phyloP scores from a whole-genome alignment of 2,329 filamentous ascomycete species.

The Pestalotiopsis sp. region DNA sequence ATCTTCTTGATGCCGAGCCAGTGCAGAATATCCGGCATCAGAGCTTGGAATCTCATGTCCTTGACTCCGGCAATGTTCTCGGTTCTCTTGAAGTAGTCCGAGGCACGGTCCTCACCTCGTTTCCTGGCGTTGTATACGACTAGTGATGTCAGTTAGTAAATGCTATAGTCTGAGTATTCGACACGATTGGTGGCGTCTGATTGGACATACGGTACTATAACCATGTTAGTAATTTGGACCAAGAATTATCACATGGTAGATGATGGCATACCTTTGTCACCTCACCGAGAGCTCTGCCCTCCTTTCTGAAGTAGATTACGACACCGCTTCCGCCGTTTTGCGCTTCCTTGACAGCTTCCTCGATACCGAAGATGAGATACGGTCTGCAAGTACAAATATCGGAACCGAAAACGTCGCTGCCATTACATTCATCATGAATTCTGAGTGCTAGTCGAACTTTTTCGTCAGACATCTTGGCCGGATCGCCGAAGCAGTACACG shows the following conservation, averaged over 20 bases:
- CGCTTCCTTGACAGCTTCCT: conserved; percentile 96
- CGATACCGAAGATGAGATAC: conserved; percentile 95
- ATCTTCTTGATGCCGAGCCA: conserved; percentile 99
- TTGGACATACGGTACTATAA: conserved; percentile 47
- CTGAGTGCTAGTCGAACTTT: conserved; percentile 80
- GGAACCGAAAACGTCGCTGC: conserved; percentile 95
- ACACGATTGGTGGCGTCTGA: not conserved
- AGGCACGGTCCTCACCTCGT: conserved; percentile 77
- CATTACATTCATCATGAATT: conserved; percentile 85
- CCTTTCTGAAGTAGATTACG: conserved; percentile 98
- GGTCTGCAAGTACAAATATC: conserved; percentile 97
- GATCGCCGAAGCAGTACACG: conserved; percentile 96
- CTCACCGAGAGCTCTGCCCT: conserved; percentile 91
- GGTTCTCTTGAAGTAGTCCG: conserved; percentile 95
- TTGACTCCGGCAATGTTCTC: conserved; percentile 98
- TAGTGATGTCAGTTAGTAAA: conserved; percentile 20
- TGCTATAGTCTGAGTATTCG: not conserved
- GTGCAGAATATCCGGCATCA: conserved; percentile 97
- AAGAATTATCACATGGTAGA: conserved; percentile 23
- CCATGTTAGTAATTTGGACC: conserved; percentile 37
- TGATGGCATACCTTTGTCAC: conserved; percentile 75
- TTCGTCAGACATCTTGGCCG: conserved; percentile 89
- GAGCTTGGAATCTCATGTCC: conserved; percentile 94
- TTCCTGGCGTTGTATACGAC: conserved; percentile 81
- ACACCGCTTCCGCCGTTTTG: conserved; percentile 92